Percentiles rank a stretch among this genome's conserved stretches.
These are phyloP conservation scores for Sporothrix curviconia DNA, from an alignment of 2,329 filamentous ascomycete genomes.

Conservation along the genomic window DNA sequence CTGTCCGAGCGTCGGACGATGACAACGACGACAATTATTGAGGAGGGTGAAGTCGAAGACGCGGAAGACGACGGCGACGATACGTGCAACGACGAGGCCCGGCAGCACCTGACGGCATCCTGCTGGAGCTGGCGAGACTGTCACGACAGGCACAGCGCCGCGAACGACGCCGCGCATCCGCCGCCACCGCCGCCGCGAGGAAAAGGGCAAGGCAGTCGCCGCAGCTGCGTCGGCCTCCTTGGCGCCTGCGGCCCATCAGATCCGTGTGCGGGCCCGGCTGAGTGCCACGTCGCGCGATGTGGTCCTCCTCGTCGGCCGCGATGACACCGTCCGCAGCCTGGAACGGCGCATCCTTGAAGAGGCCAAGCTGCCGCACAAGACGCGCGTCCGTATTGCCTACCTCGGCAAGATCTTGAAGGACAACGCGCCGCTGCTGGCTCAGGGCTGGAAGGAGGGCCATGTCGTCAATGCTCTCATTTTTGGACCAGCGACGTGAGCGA, in stretches of 20 bases:
- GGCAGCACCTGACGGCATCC: too few relatives aligned
- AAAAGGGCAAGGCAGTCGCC: conserved; percentile 46
- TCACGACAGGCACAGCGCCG: neutral
- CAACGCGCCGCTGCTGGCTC: conserved; percentile 53
- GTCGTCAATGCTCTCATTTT: conserved; percentile 72
- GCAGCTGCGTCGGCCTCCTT: too few relatives aligned
- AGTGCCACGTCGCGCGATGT: conserved; percentile 64
- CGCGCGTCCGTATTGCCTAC: conserved; percentile 66
- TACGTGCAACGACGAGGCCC: conserved; percentile 13
- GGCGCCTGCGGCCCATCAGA: conserved; percentile 35
- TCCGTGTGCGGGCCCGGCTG: conserved; percentile 55
- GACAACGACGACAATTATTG: conserved; percentile 20
- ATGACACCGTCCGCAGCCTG: conserved; percentile 59
- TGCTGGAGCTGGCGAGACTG: too few relatives aligned
- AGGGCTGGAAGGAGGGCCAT: conserved; percentile 71
- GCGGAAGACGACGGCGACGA: conserved; percentile 12
- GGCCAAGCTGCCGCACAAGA: conserved; percentile 51
- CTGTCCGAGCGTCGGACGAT: conserved; percentile 15
- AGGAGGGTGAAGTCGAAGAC: conserved; percentile 8
- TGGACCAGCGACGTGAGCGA: conserved; percentile 15
- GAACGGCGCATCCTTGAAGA: conserved; percentile 57
- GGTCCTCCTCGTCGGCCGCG: conserved; percentile 47
- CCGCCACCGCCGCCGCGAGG: conserved; percentile 32
- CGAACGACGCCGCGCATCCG: neutral
- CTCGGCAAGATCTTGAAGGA: conserved; percentile 75